Base-by-base conservation (phyloP, 148 eudicot species). In the Tetragonia tetragonoides region DNA sequence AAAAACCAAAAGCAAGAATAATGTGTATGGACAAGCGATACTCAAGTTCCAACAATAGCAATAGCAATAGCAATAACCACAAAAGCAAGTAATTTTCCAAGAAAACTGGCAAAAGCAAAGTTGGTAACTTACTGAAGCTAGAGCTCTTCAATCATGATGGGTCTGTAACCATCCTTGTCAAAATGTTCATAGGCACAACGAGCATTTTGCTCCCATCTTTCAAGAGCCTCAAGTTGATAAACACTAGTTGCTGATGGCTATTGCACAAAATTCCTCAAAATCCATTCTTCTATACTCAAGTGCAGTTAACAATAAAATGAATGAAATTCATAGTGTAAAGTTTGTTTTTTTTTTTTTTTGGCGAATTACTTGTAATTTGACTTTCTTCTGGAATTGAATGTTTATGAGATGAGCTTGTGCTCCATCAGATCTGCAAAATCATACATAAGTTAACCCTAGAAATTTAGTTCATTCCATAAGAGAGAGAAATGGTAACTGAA, bases 261-360 rank as follows among this genome's bases (percentile, higher is more conserved):
- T 93, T 21, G 97, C 99, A 89, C 94, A 93, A 73, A 95, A 95
- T 84, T 95, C 99, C 71, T 93, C 92, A 74, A 95, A 95, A 80
- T 93, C 93, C 96, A 95, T 91, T 74, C 85, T 87, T 88, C 96
- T 86, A 78, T 90, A 89, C 47, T 95, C 94, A 71, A 95, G 94
- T 79, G 89, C 87, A 75, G 86, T 89, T 77, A 95, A 88, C 99
- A 93, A 90, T 62, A 70, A 74, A 37, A 72, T n/a, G 49, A 56
- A 66, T 17, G 61, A 2, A 21, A 17, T n/a, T n/a, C n/a, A n/a
- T n/a, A n/a, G n/a, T n/a, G n/a, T n/a, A n/a, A n/a, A n/a, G n/a
- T n/a, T n/a, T n/a, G n/a, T n/a, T n/a, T n/a, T n/a, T n/a, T n/a
- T n/a, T n/a, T n/a, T n/a, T n/a, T n/a, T n/a, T n/a, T n/a, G n/a